These are phyloP conservation scores for Xanthoceras sorbifolium DNA, from an alignment of 345 rosid genomes.

Conservation along the genomic window DNA sequence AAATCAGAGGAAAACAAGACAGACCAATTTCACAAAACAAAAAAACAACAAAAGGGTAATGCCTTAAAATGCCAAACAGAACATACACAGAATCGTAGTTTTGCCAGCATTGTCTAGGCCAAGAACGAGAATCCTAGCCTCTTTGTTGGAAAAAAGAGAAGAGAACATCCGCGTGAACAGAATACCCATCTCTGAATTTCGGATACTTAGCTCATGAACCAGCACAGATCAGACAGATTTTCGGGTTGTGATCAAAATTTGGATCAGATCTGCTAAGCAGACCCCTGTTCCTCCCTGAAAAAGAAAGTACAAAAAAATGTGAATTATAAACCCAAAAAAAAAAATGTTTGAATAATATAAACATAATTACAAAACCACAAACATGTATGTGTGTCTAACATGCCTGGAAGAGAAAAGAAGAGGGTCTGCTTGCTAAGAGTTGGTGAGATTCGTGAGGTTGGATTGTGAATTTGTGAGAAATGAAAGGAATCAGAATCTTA, in stretches of 20 bases:
- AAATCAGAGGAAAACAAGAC: conserved; percentile 15
- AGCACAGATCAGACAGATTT: background rate
- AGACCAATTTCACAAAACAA: conserved; percentile 17
- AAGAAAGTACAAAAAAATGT: background rate
- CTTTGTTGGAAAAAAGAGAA: conserved; percentile 68
- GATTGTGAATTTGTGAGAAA: too few relatives aligned
- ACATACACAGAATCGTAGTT: conserved; percentile 79
- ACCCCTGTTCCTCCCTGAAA: conserved; percentile 20
- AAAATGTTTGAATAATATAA: background rate
- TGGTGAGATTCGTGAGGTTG: background rate
- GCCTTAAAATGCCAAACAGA: background rate
- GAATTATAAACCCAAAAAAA: background rate
- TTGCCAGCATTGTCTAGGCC: conserved; percentile 96
- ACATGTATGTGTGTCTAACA: background rate
- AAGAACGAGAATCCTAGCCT: conserved; percentile 87
- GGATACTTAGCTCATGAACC: conserved; percentile 13
- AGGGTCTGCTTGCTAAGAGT: conserved; percentile 10
- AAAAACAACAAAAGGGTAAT: conserved; percentile 3
- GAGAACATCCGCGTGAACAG: conserved; percentile 77
- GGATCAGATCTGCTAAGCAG: conserved; percentile 34
- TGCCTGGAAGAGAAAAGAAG: conserved; percentile 8
- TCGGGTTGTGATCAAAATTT: background rate
- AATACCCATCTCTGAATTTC: conserved; percentile 60
- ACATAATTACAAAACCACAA: background rate
- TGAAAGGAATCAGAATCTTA: too few relatives aligned